Evolutionary conservation across 2,329 filamentous ascomycete genomes (phyloP), one percentile per base, ranked within the genome.

Genomic region (Phialophora macrospora): DNA sequence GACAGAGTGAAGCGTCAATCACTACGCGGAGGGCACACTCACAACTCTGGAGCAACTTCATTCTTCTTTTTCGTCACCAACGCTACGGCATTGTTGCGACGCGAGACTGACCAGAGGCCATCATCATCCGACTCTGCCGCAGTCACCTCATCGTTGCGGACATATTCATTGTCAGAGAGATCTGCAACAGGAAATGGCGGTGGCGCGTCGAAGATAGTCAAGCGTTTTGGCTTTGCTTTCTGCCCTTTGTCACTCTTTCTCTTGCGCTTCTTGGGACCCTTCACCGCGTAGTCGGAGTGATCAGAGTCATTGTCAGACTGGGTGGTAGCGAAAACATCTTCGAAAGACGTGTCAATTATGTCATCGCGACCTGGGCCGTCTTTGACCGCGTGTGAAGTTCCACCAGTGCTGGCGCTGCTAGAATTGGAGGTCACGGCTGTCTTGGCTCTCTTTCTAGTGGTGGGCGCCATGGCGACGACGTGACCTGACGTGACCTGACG

Each of bases 121-220:
- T 55, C 56, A 32, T 63, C 60, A 54, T 64, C 60, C 8, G 26
- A 51, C 38, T 44, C 41, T 9, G 61, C 56, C 17, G n/a, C 32
- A 41, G 22, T 44, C 38, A 44, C 38, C 14, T 44, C 22, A 24
- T 60, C 60, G 12, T 56, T 44, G 8, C 7, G 17, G 38, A 28
- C 38, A 60, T 38, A 12, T 14, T 62, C 61, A n/a, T 64, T 49
- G 44, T 69, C 67, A 54, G 63, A 66, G 32, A 71, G 55, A 32
- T 67, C 60, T 12, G 63, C 38, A n/a, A 63, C 32, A 17, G 54
- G 60, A 24, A 62, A 64, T 6, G 41, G 24, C n/a, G 56, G 38
- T 26, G 48, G 48, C 14, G 17, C 48, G 7, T 51, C 48, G 14
- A 51, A 41, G 30, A 26, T 9, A 11, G 58, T 38, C 30, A 8